These are phyloP conservation scores for Starmera dryadoides DNA, from an alignment of 805 yeast species.

Conservation along the genomic window DNA sequence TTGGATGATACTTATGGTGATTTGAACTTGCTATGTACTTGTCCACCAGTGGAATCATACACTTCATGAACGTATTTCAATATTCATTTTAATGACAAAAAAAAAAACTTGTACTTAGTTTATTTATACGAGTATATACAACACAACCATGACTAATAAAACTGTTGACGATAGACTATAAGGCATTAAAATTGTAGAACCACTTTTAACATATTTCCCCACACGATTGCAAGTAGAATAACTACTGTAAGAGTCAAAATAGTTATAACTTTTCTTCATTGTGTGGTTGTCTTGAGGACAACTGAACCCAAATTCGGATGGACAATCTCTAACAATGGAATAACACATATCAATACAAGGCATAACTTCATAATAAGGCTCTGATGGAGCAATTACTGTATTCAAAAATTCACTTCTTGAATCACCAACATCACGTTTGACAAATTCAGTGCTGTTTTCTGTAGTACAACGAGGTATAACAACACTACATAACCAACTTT, in stretches of 20 bases:
- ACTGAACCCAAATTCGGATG: constrained; percentile 61
- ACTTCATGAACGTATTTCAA: too few species aligned
- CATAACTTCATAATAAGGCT: constrained; percentile 64
- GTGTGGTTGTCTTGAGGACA: constrained; percentile 48
- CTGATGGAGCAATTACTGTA: constrained; percentile 43
- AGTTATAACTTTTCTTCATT: constrained; percentile 24
- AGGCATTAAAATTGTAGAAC: not conserved
- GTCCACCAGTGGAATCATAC: constrained; percentile 69
- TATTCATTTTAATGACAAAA: too few species aligned
- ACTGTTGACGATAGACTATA: not conserved
- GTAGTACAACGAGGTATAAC: constrained; percentile 83
- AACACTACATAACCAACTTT: constrained; percentile 85
- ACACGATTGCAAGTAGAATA: constrained; percentile 35
- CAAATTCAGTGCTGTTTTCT: constrained; percentile 34
- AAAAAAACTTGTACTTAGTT: too few species aligned
- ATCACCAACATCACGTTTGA: constrained; percentile 34
- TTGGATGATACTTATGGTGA: constrained; percentile 95
- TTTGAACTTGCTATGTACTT: constrained; percentile 84
- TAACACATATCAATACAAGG: constrained; percentile 85
- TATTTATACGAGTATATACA: not conserved
- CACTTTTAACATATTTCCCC: constrained; percentile 17
- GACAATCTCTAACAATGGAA: constrained; percentile 76
- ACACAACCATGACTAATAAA: not conserved
- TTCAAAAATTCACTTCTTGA: constrained; percentile 61
- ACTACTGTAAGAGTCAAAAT: constrained; percentile 7